Evolutionary conservation across 2,329 filamentous ascomycete species (phyloP), one percentile per base, ranked within the genome.

Genomic region (Ascochyta lentis): DNA sequence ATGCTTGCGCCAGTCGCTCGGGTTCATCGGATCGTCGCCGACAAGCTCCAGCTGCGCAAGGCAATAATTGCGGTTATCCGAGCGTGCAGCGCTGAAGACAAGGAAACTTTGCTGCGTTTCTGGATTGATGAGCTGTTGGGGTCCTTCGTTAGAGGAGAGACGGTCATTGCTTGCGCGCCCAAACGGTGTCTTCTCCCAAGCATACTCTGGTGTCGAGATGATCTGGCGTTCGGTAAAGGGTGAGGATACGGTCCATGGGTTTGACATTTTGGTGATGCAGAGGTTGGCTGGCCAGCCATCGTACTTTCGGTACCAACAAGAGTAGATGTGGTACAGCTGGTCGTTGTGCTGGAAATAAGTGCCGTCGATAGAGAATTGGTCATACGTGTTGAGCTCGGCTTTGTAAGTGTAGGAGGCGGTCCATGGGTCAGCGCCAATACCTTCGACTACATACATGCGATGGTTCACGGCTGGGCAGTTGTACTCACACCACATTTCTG

Each of bases 311-410:
- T 76, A 74, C 75, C 75, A 77, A 56, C 75, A 77, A 9, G 67
- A 72, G 59, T 77, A 77, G 45, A 77, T 71, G 56, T 77, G 75
- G 42, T 77, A 77, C 3, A 77, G 59, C 58, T 50, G 65, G 55
- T 48, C 52, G 33, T 56, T 59, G 63, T 83, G 77, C 53, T 76
- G 71, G 64, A 83, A 82, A 66, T 83, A 83, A 0, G 81, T 83
- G 0, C 81, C 81, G 51, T 83, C 81, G 55, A 83, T 83, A 22
- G 80, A 80, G 59, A 83, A 83, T 56, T 83, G 81, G 58, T 83
- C 75, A 60, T 77, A 83, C 0, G 81, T 83, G 60, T 83, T 71
- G 16, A 83, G 72, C 60, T 81, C 71, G 35, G 75, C 63, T 49
- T 81, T 81, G 67, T 79, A 71, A 3, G 69, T 74, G 63, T 78